phyloP scores from a whole-genome alignment of 1,284 basidiomycete species.

The Trichosporon sp. region DNA sequence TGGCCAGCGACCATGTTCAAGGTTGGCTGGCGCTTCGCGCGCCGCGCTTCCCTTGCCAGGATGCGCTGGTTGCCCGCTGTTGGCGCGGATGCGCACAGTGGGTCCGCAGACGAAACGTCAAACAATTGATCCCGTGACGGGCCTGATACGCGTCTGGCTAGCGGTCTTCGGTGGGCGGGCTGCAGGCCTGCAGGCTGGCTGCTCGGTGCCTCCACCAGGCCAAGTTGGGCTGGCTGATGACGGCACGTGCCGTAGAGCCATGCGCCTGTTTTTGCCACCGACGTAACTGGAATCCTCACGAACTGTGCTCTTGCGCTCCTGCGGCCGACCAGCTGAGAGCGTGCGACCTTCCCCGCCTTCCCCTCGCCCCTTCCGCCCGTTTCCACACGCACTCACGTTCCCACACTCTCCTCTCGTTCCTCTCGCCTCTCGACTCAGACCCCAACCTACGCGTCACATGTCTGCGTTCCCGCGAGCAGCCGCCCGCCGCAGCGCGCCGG shows the following conservation, averaged over 20 bases:
- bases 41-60: neutral
- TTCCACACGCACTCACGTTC: neutral
- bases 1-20: neutral
- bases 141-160: neutral
- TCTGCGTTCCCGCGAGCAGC: conserved; percentile 17
- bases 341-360: neutral
- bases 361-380: neutral
- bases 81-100: neutral
- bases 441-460: conserved; percentile 6
- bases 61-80: neutral
- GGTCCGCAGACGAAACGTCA: neutral
- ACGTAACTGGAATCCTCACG: neutral
- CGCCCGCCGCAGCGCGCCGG: neutral
- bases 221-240: neutral
- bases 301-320: neutral
- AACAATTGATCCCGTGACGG: neutral
- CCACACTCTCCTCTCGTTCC: neutral
- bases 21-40: neutral
- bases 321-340: neutral
- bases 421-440: neutral
- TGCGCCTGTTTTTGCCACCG: neutral
- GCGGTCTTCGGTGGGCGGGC: too few species aligned
- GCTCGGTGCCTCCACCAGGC: neutral
- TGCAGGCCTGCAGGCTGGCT: neutral
- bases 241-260: neutral